Percentiles rank a stretch among this genome's conserved stretches.
These are phyloP conservation scores for Thalassiosira mediterranea DNA, from an alignment of 352 stramenopile genomes.

Conservation along the genomic window DNA sequence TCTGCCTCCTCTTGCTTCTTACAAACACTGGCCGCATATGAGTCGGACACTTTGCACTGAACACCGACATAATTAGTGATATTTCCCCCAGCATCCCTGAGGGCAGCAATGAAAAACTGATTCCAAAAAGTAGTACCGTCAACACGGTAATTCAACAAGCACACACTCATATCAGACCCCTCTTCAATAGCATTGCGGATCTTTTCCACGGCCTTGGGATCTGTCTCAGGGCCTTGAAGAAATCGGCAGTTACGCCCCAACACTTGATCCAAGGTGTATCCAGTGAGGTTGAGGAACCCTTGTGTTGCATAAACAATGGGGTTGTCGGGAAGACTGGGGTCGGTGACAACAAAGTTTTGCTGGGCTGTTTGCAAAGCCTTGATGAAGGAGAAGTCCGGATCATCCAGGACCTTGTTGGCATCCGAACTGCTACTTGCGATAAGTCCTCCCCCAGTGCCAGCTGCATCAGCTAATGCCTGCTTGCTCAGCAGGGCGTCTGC, in stretches of 20 bases:
- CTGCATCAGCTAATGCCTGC: conserved; percentile 47
- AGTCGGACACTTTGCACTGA: conserved; percentile 84
- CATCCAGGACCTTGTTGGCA: conserved; percentile 85
- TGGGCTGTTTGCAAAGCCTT: conserved; percentile 82
- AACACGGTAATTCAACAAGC: conserved; percentile 88
- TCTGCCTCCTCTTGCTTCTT: conserved; percentile 61
- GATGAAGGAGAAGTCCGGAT: conserved; percentile 85
- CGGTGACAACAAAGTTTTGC: conserved; percentile 88
- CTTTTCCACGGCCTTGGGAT: conserved; percentile 85
- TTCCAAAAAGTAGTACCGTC: conserved; percentile 90
- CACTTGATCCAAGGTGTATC: conserved; percentile 87
- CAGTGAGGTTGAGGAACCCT: conserved; percentile 87
- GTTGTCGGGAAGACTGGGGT: conserved; percentile 88
- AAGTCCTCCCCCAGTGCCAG: conserved; percentile 57
- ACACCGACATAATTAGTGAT: conserved; percentile 90
- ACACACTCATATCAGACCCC: conserved; percentile 86
- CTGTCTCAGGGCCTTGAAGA: conserved; percentile 87
- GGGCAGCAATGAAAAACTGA: conserved; percentile 88
- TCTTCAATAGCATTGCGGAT: conserved; percentile 85
- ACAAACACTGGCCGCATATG: conserved; percentile 78
- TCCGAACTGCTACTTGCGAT: conserved; percentile 71
- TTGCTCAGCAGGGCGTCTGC: conserved; percentile 74
- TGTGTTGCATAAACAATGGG: conserved; percentile 88
- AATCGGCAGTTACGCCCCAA: conserved; percentile 90
- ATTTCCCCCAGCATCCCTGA: conserved; percentile 86